Percentiles rank a stretch among this genome's conserved stretches.
Conservation (phyloP, 2,329 filamentous ascomycete genomes). For the Colletotrichum ledebouriae region DNA sequence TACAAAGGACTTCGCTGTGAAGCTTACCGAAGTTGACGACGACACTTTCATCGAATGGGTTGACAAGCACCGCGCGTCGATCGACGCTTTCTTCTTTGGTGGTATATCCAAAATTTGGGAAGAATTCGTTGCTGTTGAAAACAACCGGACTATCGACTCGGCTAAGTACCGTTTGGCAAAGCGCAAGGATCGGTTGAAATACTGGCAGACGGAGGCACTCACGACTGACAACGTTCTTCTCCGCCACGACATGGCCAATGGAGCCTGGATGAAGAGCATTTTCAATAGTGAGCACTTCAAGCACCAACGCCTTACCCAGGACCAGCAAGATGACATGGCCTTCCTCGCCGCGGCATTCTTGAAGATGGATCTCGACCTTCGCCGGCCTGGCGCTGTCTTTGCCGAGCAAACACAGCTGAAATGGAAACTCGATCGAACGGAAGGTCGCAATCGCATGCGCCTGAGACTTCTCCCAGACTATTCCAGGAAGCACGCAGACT, state of each 20-base stretch:
- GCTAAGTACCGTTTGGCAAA: conserved; percentile 78
- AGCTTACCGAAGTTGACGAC: conserved; percentile 89
- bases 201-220: conserved; percentile 80
- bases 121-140: conserved; percentile 86
- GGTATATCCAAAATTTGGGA: conserved; percentile 89
- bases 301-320: conserved; percentile 88
- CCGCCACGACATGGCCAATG: conserved; percentile 88
- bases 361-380: conserved; percentile 83
- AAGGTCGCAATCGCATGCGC: conserved; percentile 95
- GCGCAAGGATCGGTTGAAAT: conserved; percentile 84
- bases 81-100: conserved; percentile 87
- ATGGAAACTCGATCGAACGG: conserved; percentile 96
- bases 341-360: conserved; percentile 83
- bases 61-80: conserved; percentile 80
- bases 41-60: conserved; percentile 91
- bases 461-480: conserved; percentile 87
- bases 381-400: conserved; percentile 85
- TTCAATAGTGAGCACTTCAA: conserved; percentile 93
- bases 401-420: conserved; percentile 74
- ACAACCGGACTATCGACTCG: conserved; percentile 82
- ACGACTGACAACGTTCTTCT: conserved; percentile 79
- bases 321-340: conserved; percentile 89
- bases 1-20: conserved; percentile 82
- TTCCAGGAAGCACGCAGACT: conserved; percentile 76
- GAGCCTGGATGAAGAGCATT: conserved; percentile 95